Evolutionary conservation across 371 early-diverging fungal species (phyloP).

Genomic region (Gilbertella persicaria): DNA sequence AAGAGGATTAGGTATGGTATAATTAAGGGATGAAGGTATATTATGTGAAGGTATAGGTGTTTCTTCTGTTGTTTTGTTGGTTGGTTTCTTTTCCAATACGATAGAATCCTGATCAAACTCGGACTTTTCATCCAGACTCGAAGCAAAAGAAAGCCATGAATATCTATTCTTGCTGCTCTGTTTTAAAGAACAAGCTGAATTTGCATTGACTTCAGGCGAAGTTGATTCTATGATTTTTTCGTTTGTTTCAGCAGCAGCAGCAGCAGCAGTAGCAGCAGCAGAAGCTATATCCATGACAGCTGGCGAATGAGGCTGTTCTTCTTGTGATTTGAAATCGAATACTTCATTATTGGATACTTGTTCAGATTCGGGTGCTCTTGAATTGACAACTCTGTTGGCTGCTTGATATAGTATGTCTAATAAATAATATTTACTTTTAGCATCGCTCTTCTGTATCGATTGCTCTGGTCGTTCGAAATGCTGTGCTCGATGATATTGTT

Average conservation of each 20-base stretch:
- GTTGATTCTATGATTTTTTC: background rate
- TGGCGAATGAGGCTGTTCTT: background rate
- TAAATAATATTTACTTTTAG: constrained; percentile 18
- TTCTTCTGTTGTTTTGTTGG: background rate
- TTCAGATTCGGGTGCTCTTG: constrained; percentile 34
- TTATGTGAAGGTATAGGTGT: constrained; percentile 6
- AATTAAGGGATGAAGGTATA: too few relatives aligned
- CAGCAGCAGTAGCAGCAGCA: background rate
- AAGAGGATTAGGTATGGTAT: constrained; percentile 22
- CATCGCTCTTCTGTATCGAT: background rate
- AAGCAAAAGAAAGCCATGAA: constrained; percentile 13
- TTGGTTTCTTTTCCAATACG: background rate
- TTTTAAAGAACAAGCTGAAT: background rate
- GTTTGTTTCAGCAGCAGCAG: background rate
- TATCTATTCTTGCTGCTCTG: constrained; percentile 8
- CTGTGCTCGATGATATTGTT: background rate
- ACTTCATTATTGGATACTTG: constrained; percentile 8
- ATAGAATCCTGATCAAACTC: background rate
- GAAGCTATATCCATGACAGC: background rate
- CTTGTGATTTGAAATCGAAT: constrained; percentile 2
- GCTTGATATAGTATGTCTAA: constrained; percentile 21
- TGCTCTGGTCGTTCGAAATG: constrained; percentile 7
- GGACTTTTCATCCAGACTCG: constrained; percentile 5
- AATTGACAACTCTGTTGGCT: constrained; percentile 40
- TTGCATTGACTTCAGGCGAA: background rate